Evolutionary conservation across 805 yeast species (phyloP).

Genomic region (Suhomyces kilbournensis): DNA sequence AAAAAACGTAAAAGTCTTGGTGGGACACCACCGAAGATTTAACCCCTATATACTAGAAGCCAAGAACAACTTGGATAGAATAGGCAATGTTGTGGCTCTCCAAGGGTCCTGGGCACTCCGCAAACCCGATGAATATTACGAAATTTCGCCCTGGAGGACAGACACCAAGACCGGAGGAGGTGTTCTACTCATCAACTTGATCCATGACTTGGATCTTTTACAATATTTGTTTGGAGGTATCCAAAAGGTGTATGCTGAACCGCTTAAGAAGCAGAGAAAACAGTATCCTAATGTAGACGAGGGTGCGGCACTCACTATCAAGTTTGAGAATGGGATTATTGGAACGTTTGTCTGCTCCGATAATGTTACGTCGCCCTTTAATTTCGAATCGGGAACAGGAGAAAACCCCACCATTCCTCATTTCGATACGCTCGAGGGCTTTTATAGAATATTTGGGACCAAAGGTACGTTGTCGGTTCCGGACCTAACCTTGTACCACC

Average conservation of each 20-base stretch:
- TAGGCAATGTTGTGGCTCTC: conserved; percentile 35
- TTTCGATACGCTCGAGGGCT: conserved; percentile 27
- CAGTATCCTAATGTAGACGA: conserved; percentile 33
- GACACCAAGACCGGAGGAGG: conserved; percentile 37
- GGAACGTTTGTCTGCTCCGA: conserved; percentile 44
- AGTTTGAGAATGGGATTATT: conserved; percentile 35
- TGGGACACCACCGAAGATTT: conserved; percentile 44
- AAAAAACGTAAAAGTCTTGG: conserved; percentile 29
- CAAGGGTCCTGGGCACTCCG: conserved; percentile 42
- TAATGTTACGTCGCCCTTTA: conserved; percentile 39
- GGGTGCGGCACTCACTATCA: conserved; percentile 39
- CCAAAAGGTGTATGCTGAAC: conserved; percentile 37
- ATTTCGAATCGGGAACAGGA: conserved; percentile 42
- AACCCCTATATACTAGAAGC: conserved; percentile 41
- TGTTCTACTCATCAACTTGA: conserved; percentile 37
- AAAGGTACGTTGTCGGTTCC: conserved; percentile 40
- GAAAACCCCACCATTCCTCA: conserved; percentile 42
- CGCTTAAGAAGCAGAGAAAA: conserved; percentile 29
- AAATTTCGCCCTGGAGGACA: conserved; percentile 39
- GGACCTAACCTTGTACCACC: conserved; percentile 38
- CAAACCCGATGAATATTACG: conserved; percentile 34
- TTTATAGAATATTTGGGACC: conserved; percentile 39
- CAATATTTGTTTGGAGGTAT: conserved; percentile 41
- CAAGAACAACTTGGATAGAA: conserved; percentile 26
- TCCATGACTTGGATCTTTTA: conserved; percentile 41